These are phyloP conservation scores for Syzygium oleosum DNA, from an alignment of 345 rosid genomes.

Conservation along the genomic window DNA sequence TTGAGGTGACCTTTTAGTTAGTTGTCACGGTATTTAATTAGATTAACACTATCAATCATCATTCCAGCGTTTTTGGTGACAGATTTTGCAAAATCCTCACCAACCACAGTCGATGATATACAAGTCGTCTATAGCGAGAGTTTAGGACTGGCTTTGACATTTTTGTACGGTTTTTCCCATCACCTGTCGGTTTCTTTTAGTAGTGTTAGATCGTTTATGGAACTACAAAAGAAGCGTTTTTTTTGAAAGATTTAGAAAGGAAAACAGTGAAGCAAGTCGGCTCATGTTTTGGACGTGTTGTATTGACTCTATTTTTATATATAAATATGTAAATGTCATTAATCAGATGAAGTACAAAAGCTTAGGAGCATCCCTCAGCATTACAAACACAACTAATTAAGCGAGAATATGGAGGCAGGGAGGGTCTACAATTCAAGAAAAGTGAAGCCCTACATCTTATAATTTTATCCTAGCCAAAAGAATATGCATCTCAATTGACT, in stretches of 20 bases:
- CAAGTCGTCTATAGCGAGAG: too few relatives aligned
- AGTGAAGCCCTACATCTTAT: background rate
- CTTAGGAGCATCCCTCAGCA: background rate
- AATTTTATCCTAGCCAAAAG: background rate
- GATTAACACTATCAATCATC: too few relatives aligned
- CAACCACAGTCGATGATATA: too few relatives aligned
- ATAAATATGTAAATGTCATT: background rate
- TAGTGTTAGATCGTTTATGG: too few relatives aligned
- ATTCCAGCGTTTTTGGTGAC: too few relatives aligned
- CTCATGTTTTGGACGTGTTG: background rate
- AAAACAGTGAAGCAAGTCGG: rapidly evolving
- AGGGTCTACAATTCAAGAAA: background rate
- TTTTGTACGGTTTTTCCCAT: too few relatives aligned
- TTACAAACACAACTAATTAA: background rate
- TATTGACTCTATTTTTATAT: background rate
- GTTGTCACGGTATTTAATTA: too few relatives aligned
- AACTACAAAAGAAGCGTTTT: too few relatives aligned
- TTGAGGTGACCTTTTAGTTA: background rate
- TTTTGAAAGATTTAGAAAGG: too few relatives aligned
- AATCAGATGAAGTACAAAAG: background rate
- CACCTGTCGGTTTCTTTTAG: too few relatives aligned
- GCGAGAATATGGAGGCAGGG: background rate
- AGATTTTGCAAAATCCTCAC: too few relatives aligned
- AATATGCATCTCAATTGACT: background rate
- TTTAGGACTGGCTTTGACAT: too few relatives aligned